Evolutionary conservation across 2,329 filamentous ascomycete genomes (phyloP).

Genomic region (Clonostachys solani): DNA sequence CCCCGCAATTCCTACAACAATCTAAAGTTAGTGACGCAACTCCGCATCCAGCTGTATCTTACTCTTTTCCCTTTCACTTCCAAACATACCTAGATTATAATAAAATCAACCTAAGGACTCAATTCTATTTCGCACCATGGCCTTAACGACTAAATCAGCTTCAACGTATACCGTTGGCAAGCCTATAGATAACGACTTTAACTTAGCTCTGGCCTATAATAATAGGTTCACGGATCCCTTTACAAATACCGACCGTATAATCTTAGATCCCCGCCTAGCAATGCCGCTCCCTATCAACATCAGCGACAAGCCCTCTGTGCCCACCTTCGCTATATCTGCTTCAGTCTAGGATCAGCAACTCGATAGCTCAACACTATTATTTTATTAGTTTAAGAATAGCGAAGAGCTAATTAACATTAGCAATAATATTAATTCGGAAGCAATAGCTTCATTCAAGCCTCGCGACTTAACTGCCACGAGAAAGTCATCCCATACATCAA

Average conservation of each 20-base stretch:
- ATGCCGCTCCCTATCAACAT: neutral
- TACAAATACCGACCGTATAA: neutral
- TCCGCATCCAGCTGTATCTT: too few relatives aligned
- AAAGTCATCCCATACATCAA: constrained; percentile 8
- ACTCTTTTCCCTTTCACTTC: too few relatives aligned
- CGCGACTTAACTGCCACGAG: constrained; percentile 4
- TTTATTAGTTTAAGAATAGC: too few relatives aligned
- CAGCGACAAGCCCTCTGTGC: neutral
- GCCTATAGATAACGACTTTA: too few relatives aligned
- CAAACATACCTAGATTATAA: too few relatives aligned
- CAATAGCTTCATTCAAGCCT: constrained; percentile 4
- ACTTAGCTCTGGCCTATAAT: neutral
- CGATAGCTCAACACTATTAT: neutral
- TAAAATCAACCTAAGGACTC: too few relatives aligned
- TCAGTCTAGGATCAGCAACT: neutral
- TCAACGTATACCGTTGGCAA: too few relatives aligned
- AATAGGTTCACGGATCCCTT: constrained; percentile 1
- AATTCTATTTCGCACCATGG: too few relatives aligned
- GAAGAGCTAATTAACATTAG: neutral
- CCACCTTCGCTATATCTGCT: neutral
- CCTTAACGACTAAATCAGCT: too few relatives aligned
- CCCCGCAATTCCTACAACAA: too few relatives aligned
- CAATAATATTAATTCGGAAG: neutral
- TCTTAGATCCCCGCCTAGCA: constrained; percentile 2
- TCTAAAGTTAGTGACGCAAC: too few relatives aligned